A percentile compares a stretch with the other conserved stretches of the same genome.
These are phyloP conservation scores for Isatis lusitanica DNA, from an alignment of 441 rosid species.

Conservation along the genomic window DNA sequence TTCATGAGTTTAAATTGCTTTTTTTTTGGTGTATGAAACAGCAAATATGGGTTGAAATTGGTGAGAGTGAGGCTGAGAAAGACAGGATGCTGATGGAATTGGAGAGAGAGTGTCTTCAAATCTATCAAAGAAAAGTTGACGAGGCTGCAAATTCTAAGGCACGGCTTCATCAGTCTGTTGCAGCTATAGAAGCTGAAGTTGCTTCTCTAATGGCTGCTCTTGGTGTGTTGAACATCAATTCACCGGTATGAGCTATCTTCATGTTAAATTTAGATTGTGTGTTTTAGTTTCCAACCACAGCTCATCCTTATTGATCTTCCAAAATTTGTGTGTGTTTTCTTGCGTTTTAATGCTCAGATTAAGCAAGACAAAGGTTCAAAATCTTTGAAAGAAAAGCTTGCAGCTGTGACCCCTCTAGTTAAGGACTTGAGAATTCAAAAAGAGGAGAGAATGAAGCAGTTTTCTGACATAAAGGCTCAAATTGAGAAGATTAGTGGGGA, in stretches of 20 bases:
- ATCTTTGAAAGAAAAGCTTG: constrained; percentile 82
- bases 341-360: constrained; percentile 44
- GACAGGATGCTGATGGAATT: constrained; percentile 77
- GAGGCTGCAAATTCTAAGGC: constrained; percentile 94
- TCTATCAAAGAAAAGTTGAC: constrained; percentile 90
- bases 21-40: constrained; percentile 41
- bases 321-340: background rate
- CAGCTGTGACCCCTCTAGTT: constrained; percentile 73
- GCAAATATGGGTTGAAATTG: constrained; percentile 98
- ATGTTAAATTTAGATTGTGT: background rate
- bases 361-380: constrained; percentile 54
- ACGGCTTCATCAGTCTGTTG: constrained; percentile 88
- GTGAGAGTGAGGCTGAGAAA: constrained; percentile 87
- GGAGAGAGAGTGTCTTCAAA: constrained; percentile 92
- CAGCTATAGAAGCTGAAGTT: constrained; percentile 93
- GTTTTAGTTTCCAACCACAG: background rate
- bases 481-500: constrained; percentile 86
- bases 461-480: constrained; percentile 68
- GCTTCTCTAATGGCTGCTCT: constrained; percentile 95
- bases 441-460: constrained; percentile 81
- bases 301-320: background rate
- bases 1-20: constrained; percentile 7
- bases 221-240: constrained; percentile 71
- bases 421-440: constrained; percentile 77
- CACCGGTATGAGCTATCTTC: constrained; percentile 49